A percentile compares a stretch with the other conserved stretches of the same genome.
Evolutionary conservation across 257 asterid species (phyloP).

Genomic region (Solanum arcanum): DNA sequence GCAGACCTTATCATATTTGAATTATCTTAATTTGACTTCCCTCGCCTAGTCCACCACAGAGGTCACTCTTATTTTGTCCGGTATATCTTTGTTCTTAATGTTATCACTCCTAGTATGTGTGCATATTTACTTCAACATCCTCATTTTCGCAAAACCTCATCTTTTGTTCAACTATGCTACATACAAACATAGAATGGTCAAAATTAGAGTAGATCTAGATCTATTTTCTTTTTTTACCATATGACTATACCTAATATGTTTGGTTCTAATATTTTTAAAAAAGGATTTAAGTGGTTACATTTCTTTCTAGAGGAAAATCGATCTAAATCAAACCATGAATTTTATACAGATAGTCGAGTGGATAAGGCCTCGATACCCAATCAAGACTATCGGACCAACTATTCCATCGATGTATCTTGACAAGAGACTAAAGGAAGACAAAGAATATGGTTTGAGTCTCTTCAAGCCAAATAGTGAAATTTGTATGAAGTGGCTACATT

Average conservation of each 20-base stretch:
- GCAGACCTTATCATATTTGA: accelerated
- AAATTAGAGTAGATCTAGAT: neutral
- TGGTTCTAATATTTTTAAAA: neutral
- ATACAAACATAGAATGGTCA: neutral
- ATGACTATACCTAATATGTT: too few species aligned
- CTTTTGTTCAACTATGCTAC: neutral
- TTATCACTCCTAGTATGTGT: too few species aligned
- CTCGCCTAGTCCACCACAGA: neutral
- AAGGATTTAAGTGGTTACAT: neutral
- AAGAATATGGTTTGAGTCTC: constrained; percentile 7
- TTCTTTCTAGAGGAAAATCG: neutral
- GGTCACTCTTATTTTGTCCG: neutral
- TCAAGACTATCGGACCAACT: neutral
- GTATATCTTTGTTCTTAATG: too few species aligned
- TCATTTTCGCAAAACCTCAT: neutral
- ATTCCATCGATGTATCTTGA: neutral
- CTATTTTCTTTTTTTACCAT: neutral
- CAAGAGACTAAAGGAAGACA: neutral
- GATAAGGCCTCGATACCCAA: neutral
- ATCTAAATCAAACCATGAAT: neutral
- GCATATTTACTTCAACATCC: too few species aligned
- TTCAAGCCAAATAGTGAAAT: constrained; percentile 10
- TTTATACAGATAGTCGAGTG: neutral
- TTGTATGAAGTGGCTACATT: neutral
- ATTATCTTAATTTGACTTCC: neutral